Percentiles rank a stretch among this genome's conserved stretches.
Conservation (phyloP, 305 asterid species). For the Withania somnifera region DNA sequence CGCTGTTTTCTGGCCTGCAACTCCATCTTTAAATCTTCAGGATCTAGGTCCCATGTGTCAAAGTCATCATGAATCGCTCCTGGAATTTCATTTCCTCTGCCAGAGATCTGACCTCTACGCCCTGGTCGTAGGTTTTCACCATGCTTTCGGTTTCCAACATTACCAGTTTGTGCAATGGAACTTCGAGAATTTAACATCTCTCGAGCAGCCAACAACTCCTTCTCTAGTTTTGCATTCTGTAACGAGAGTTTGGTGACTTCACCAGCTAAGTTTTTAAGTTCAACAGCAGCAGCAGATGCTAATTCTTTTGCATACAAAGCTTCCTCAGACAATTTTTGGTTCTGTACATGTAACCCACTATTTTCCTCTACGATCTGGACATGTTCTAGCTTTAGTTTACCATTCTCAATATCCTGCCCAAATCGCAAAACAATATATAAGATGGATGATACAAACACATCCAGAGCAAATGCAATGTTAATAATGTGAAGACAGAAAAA, state of each 20-base stretch:
- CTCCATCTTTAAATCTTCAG: constrained; percentile 75
- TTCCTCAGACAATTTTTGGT: constrained; percentile 85
- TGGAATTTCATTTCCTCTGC: constrained; percentile 42
- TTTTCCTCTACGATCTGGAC: constrained; percentile 73
- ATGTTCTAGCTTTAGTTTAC: constrained; percentile 64
- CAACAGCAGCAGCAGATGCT: constrained; percentile 99
- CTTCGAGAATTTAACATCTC: constrained; percentile 52
- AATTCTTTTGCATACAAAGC: constrained; percentile 96
- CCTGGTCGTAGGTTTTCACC: constrained; percentile 41
- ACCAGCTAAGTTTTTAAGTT: constrained; percentile 80
- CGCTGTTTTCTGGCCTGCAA: constrained; percentile 84
- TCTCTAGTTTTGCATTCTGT: constrained; percentile 73
- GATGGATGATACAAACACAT: neutral
- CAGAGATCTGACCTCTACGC: constrained; percentile 53
- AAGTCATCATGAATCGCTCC: constrained; percentile 51
- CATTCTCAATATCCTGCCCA: constrained; percentile 72
- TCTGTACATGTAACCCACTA: constrained; percentile 76
- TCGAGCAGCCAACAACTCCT: constrained; percentile 62
- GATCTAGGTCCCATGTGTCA: constrained; percentile 66
- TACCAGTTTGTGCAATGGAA: constrained; percentile 30
- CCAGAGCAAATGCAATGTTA: neutral
- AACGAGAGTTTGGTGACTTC: constrained; percentile 92
- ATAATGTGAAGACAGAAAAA: neutral
- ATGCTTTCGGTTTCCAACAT: constrained; percentile 47
- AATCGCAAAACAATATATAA: constrained; percentile 7